Conservation (phyloP, 2,329 filamentous ascomycete genomes). For the Colletotrichum cereale region DNA sequence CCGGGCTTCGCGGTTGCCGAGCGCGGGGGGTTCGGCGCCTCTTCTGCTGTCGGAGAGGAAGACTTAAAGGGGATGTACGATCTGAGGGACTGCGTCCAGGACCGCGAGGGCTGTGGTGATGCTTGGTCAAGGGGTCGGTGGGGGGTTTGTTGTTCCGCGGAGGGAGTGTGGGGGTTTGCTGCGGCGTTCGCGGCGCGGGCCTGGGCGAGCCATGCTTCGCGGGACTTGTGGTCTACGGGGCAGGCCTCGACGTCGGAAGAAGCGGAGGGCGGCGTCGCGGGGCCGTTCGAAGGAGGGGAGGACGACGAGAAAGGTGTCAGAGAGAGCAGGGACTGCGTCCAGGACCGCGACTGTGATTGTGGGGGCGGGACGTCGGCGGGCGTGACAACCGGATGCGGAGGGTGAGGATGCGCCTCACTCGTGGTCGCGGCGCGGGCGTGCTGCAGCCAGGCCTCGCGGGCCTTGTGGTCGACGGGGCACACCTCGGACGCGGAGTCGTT, state of each 20-base stretch:
- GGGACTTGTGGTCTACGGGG: slow-evolving; percentile 90
- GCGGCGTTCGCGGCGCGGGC: slow-evolving; percentile 60
- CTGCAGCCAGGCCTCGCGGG: slow-evolving; percentile 87
- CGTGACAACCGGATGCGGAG: slow-evolving; percentile 44
- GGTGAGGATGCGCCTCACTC: slow-evolving; percentile 48
- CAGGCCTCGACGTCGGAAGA: slow-evolving; percentile 63
- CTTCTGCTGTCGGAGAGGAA: slow-evolving; percentile 42
- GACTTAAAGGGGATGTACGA: slow-evolving; percentile 58
- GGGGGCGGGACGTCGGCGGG: slow-evolving; percentile 30
- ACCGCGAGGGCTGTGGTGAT: slow-evolving; percentile 46
- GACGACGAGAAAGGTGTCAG: slow-evolving; percentile 56
- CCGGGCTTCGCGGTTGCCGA: slow-evolving; percentile 22
- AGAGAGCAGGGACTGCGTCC: slow-evolving; percentile 58
- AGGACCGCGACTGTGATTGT: slow-evolving; percentile 51
- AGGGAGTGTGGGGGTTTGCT: slow-evolving; percentile 45
- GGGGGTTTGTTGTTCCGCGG: slow-evolving; percentile 40
- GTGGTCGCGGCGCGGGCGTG: slow-evolving; percentile 69
- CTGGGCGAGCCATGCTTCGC: slow-evolving; percentile 86
- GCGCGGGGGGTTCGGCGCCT: slow-evolving; percentile 31
- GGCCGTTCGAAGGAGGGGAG: slow-evolving; percentile 24
- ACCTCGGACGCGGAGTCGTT: slow-evolving; percentile 18
- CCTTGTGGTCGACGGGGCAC: slow-evolving; percentile 61
- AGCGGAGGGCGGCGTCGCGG: slow-evolving; percentile 32
- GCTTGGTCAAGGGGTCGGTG: background rate
- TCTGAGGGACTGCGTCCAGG: slow-evolving; percentile 59